Base-by-base conservation (phyloP, 495 filamentous ascomycete species). In the Penicillium riverlandense region DNA sequence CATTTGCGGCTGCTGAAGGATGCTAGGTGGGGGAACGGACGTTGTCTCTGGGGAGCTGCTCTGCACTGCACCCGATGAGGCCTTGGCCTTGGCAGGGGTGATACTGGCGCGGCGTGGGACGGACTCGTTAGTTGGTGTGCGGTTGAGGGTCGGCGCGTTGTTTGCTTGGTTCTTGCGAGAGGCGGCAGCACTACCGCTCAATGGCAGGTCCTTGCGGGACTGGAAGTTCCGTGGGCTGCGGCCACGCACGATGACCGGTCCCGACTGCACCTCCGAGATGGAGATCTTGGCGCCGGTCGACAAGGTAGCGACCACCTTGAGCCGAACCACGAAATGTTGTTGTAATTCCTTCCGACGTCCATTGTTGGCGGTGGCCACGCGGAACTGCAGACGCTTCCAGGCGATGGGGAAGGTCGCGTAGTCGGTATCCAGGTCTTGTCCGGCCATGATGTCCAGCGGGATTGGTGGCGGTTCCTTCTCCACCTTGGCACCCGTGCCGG, bases 301-400 rank as follows among this genome's bases (percentile, higher is more conserved):
- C 36, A 90, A 59, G 2, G 83, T 86, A 15, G 79, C 85, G 35
- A 85, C 70, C 22, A 90, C 79, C 57, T 84, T 84, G 50, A 90
- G 70, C 36, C 84, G 77, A 40, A 88, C 73, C 27, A 87, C 79
- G 54, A 90, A 90, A 62, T 90, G 85, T 51, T 90, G 85, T 55
- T 90, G 85, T 27, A 90, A 73, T 57, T 88, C 85, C 67, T 86
- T 85, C 37, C 85, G 70, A 43, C 85, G 79, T 14, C 84, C 84
- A 49, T 88, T 88, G 60, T 88, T 81, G 15, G 90, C 90, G 7
- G 90, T 96, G 3, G 90, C 90, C 37, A 90, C 87, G 43, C 90
- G 86, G 56, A 96, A 96, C 59, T 96, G 90, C 41, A 96, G 66
- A 13, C 90, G 75, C 63, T 94, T 95, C 89, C 89, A 96, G 12